Conservation (phyloP, 1,284 basidiomycete genomes). For the Ceraceosorus bombacis region DNA sequence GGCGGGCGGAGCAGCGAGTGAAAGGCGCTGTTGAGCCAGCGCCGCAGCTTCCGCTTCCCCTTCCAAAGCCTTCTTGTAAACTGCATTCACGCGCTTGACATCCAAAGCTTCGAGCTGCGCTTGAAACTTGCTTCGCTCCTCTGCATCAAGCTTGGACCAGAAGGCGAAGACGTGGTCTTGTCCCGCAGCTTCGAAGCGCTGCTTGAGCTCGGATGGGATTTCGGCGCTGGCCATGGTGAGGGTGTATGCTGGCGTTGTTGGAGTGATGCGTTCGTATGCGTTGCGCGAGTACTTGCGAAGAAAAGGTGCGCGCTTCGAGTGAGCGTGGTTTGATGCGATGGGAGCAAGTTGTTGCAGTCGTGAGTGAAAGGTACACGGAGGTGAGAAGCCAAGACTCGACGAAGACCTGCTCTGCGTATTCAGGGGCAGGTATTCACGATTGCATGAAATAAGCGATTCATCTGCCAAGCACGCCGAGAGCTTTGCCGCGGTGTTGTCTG, state of each 20-base stretch:
- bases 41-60: slow-evolving; percentile 24
- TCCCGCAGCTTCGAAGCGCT: slow-evolving; percentile 58
- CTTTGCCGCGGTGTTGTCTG: too few species aligned
- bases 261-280: neutral
- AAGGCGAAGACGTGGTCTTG: slow-evolving; percentile 85
- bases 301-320: too few species aligned
- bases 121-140: slow-evolving; percentile 62
- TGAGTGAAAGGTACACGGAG: too few species aligned
- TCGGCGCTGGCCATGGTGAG: slow-evolving; percentile 9
- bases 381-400: too few species aligned
- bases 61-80: slow-evolving; percentile 68
- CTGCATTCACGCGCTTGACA: slow-evolving; percentile 80
- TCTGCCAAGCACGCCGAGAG: too few species aligned
- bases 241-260: neutral
- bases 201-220: slow-evolving; percentile 14
- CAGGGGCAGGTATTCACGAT: too few species aligned
- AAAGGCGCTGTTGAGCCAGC: slow-evolving; percentile 5
- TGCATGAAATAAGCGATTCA: too few species aligned
- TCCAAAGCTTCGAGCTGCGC: slow-evolving; percentile 74
- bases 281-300: too few species aligned
- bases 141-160: slow-evolving; percentile 65
- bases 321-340: too few species aligned
- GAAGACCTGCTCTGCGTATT: too few species aligned
- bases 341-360: too few species aligned
- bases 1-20: slow-evolving; percentile 10